Base-by-base conservation (phyloP, 305 asterid species). In the Fraxinus platypoda region DNA sequence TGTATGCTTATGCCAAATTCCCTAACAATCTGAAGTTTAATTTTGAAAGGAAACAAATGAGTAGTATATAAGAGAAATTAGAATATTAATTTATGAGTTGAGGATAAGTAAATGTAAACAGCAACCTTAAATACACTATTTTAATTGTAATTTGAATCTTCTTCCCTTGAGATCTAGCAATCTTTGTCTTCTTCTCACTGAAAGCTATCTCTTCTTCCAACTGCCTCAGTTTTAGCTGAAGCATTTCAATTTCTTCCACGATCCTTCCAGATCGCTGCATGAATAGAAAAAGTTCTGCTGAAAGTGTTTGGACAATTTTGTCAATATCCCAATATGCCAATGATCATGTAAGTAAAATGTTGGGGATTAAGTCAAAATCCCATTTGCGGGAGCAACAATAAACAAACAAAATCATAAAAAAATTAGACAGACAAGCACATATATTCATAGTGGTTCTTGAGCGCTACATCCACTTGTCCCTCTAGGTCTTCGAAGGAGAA, bases 121-220 rank as follows among this genome's bases (percentile, higher is more conserved):
- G 15, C 11, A 70, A 93, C 98, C 98, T 92, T 0, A 97, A 90
- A 70, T 94, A 96, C 89, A 94, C 99, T 80, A 91, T 92, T 82
- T 93, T 97, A 78, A 93, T 83, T 1, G 98, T 85, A 85, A 94
- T 87, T 11, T 93, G 91, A 46, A 92, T 82, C 85, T 88, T 93
- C 90, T 91, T 90, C 75, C 98, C 98, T 83, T 95, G 98, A 80
- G 94, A 92, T 90, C 98, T 92, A 73, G 95, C 97, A 1, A 85
- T 79, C 91, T 90, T 96, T 7, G 91, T 92, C 82, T 90, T 90
- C 88, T 87, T 93, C 82, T 97, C 97, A 6, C 89, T 90, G 83
- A 89, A 91, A 4, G 91, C 87, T 74, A 88, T 83, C 21, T 92
- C 97, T 83, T 89, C 91, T 88, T 94, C 98, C 8, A 94, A 81